Base-by-base conservation (phyloP, 805 yeast species). In the Wickerhamiella spandovensis region DNA sequence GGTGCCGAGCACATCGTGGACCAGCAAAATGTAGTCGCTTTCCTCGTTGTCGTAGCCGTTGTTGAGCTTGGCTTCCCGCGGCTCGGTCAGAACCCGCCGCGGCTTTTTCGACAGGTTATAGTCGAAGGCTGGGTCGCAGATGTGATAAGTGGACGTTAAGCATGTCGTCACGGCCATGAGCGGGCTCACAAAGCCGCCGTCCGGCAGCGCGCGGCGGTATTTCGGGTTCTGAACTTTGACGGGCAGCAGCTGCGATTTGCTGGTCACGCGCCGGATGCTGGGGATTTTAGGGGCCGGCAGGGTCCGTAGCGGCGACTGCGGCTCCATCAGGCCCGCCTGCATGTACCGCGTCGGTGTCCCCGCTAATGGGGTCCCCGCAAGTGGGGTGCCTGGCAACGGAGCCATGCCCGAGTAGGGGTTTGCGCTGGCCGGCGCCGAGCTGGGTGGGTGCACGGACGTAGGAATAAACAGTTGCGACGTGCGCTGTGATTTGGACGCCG, bases 101-200 rank as follows among this genome's bases (percentile, higher is more conserved):
- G 98, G 99, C 62, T 92, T 92, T 52, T 86, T 80, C 2, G 87
- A 75, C 17, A 86, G 77, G 56, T 82, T 82, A 65, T 92, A 92
- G 54, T 81, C 80, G 67, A 87, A 92, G 35, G 72, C 75, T 0
- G 97, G 86, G 53, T 87, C 84, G 67, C 97, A 90, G 50, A 90
- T 75, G 9, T 84, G 72, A 64, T 84, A 92, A 0, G 96, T 82
- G 20, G 88, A 78, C 1, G 90, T 75, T 47, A 92, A 68, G 46
- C 84, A 78, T 3, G 81, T 75, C 0, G 96, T 84, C 52, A 90
- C 69, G 0, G 95, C 95, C 51, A 75, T 71, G 22, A 85, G 72
- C 0, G 98, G 98, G 49, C 66, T 60, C 55, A 64, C 52, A 49
- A 58, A 64, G n/a, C 68, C 69, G 21, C 69, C 69, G 24, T 66